Base-by-base conservation (phyloP, 1,284 basidiomycete genomes). In the Omphalotus olearius region DNA sequence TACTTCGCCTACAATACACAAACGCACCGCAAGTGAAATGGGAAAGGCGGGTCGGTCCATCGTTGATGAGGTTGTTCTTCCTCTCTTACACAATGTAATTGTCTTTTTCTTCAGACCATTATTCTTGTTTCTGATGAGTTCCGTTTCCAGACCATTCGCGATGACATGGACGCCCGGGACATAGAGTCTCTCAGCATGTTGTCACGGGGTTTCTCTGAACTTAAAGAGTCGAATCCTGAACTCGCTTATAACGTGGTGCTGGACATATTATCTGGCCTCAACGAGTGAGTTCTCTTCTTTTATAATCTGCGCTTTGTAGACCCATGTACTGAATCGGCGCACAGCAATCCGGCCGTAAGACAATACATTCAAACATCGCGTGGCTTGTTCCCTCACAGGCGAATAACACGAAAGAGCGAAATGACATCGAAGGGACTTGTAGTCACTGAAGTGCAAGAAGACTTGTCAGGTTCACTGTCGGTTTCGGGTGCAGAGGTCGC, bases 131-230 rank as follows among this genome's bases (percentile, higher is more conserved):
- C 38, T 10, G 13, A 3, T 2, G 16, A n/a, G 37, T 51, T 50
- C 39, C 25, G 36, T 35, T 57, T 25, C n/a, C 60, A 92, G 88
- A 77, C 82, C 30, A 90, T 86, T 50, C 74, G 75, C 26, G 87
- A 91, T 59, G 91, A 93, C 60, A 88, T 92, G 80, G 88, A 91
- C 57, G 91, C 93, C 30, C 75, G 82, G 47, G 90, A 95, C 59
- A 86, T 93, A 6, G 93, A 97, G 65, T 87, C 92, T 13, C 69
- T 98, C 45, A 90, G 88, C 65, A 91, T 94, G 83, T 79, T 98
- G 43, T 82, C 89, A 40, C 79, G 91, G 55, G 95, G 95, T 0
- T 97, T 98, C 66, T 72, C 81, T 46, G 91, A 94, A 62, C 75
- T 98, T 23, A 84, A 83, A 54, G 81, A 86, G 23, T 79, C 82